Evolutionary conservation across 495 filamentous ascomycete genomes (phyloP).

Genomic region (Hyaloscypha bicolor): DNA sequence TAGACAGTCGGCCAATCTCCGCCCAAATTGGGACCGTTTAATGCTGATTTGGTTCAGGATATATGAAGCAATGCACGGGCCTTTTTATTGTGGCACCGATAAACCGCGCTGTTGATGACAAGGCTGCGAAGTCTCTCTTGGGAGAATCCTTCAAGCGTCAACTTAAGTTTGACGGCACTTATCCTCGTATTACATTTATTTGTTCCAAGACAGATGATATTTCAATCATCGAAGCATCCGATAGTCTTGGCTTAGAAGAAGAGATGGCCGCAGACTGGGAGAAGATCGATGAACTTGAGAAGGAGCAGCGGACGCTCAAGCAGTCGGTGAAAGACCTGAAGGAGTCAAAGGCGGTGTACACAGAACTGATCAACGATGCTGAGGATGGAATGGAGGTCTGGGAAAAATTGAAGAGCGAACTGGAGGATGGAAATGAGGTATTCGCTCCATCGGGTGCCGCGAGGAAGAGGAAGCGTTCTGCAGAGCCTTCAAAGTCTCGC

Average conservation of each 20-base stretch:
- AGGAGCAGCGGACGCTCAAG: constrained; percentile 38
- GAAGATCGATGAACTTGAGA: constrained; percentile 39
- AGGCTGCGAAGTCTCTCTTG: constrained; percentile 60
- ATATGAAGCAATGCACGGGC: constrained; percentile 57
- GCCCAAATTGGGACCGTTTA: too few species aligned
- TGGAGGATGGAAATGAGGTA: constrained; percentile 50
- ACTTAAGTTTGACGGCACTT: constrained; percentile 61
- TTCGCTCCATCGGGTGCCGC: constrained; percentile 44
- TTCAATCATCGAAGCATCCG: constrained; percentile 36
- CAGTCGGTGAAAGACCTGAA: constrained; percentile 39
- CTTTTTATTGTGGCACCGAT: constrained; percentile 68
- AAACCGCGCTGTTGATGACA: constrained; percentile 62
- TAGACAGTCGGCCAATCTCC: too few species aligned
- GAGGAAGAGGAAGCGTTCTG: constrained; percentile 38
- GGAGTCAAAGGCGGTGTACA: constrained; percentile 38
- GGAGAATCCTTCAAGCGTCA: constrained; percentile 62
- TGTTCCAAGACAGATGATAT: constrained; percentile 72
- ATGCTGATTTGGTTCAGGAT: constrained; percentile 29
- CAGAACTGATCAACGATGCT: constrained; percentile 37
- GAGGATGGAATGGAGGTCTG: constrained; percentile 48
- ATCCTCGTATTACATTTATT: constrained; percentile 57
- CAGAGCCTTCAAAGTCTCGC: constrained; percentile 28
- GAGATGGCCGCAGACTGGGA: constrained; percentile 30
- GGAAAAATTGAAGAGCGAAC: constrained; percentile 47
- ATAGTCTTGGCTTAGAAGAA: not conserved